Base-by-base conservation (phyloP, 1,139 yeast genomes). In the Nakaseomyces kungkrabaensis region DNA sequence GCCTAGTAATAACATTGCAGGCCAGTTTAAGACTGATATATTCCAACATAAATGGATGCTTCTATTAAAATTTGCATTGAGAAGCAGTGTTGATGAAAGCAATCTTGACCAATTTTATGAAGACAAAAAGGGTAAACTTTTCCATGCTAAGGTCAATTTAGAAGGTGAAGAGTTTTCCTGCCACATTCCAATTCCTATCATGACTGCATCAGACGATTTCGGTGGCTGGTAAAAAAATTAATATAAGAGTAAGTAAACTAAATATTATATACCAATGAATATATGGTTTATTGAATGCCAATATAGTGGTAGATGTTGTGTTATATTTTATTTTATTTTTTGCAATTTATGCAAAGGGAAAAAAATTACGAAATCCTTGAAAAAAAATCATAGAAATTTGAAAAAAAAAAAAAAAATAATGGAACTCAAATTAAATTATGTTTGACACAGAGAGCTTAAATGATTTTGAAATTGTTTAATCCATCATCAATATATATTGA, bases 21-120 rank as follows among this genome's bases (percentile, higher is more conserved):
- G 67, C 41, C 73, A 69, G 48, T 69, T 70, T 51, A 68, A 61
- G 49, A 63, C 72, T 0, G 65, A 66, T 46, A 51, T 70, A 1
- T 69, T 70, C 48, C 70, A 70, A 46, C 48, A 59, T 10, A 69
- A 63, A 51, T 69, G 72, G 71, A 58, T 65, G 53, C 31, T 69
- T 8, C 53, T 55, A 3, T 41, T 70, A 8, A 67, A 63, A 51
- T 67, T 70, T 44, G 66, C 69, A 17, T 54, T 59, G 43, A 56
- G 59, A 22, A 56, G 51, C 22, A 52, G 51, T 49, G 49, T 46
- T 13, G 52, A 47, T 10, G 50, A 54, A 29, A 46, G 47, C 10
- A 43, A 54, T 8, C 49, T 61, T 46, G 55, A 54, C 36, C 57
- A 56, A 47, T 58, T 61, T 44, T 64, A 63, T 50, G 61, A 59